Conservation (phyloP, 1,284 basidiomycete species). For the Boletus sp. region DNA sequence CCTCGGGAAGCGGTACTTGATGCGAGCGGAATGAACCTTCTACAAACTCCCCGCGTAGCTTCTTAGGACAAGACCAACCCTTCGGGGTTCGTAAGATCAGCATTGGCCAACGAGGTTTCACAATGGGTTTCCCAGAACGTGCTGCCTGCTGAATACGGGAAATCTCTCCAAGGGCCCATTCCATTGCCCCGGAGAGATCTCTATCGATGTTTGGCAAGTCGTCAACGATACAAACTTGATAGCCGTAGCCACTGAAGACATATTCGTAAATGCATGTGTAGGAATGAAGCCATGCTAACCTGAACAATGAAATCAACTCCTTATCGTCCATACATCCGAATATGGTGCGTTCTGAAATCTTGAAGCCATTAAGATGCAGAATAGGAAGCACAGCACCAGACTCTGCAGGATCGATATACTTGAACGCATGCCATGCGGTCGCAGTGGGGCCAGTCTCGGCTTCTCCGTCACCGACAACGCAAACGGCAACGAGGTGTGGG, state of each 20-base stretch:
- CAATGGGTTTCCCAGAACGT: constrained; percentile 66
- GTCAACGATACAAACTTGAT: constrained; percentile 79
- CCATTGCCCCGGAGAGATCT: constrained; percentile 74
- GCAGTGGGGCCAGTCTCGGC: constrained; percentile 85
- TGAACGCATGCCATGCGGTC: constrained; percentile 80
- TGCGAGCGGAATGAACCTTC: constrained; percentile 77
- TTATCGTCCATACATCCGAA: constrained; percentile 88
- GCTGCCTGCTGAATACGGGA: constrained; percentile 76
- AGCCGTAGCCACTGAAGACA: constrained; percentile 68
- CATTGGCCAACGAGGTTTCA: constrained; percentile 85
- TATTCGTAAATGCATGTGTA: constrained; percentile 4
- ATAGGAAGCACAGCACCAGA: constrained; percentile 86
- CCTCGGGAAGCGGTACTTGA: constrained; percentile 77
- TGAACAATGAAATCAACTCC: constrained; percentile 69
- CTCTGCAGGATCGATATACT: constrained; percentile 89
- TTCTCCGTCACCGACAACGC: constrained; percentile 84
- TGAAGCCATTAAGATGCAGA: constrained; percentile 80
- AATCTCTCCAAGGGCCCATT: constrained; percentile 80
- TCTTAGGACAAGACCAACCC: constrained; percentile 68
- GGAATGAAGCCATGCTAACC: constrained; percentile 8
- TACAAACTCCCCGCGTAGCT: constrained; percentile 61
- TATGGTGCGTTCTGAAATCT: constrained; percentile 86
- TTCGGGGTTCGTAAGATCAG: constrained; percentile 82
- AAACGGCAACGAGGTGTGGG: constrained; percentile 76
- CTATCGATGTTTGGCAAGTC: constrained; percentile 63